Conservation (phyloP, 805 yeast species). For the Barnettozyma botsteinii region DNA sequence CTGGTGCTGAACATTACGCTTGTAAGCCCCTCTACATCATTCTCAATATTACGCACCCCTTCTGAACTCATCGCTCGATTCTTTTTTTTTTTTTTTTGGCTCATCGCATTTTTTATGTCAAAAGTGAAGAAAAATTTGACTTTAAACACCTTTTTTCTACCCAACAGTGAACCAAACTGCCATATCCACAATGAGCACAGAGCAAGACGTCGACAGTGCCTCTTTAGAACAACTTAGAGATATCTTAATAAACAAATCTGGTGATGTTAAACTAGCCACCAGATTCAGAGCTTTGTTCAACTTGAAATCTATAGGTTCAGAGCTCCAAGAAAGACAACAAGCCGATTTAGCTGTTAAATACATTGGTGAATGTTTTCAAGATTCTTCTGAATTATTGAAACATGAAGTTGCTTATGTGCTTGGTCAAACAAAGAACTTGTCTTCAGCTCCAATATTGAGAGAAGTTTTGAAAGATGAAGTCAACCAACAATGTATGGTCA, state of each 20-base stretch:
- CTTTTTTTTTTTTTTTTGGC: not conserved
- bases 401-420: conserved; percentile 97
- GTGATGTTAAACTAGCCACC: conserved; percentile 69
- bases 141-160: conserved; percentile 1
- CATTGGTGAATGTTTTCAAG: conserved; percentile 83
- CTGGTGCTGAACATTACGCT: not conserved
- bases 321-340: conserved; percentile 45
- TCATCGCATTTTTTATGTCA: conserved; percentile 2
- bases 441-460: conserved; percentile 72
- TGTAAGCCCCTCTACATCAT: not conserved
- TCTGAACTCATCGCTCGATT: too few species aligned
- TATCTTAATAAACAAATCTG: conserved; percentile 56
- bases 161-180: not conserved
- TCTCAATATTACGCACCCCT: too few species aligned
- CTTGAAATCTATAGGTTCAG: conserved; percentile 80
- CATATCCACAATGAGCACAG: not conserved
- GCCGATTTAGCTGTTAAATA: conserved; percentile 71
- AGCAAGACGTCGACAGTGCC: conserved; percentile 31
- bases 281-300: conserved; percentile 94
- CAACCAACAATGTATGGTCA: conserved; percentile 88
- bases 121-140: not conserved
- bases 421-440: conserved; percentile 86
- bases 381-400: conserved; percentile 76
- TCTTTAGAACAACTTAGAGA: conserved; percentile 67
- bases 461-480: conserved; percentile 55